Base-by-base conservation (phyloP, 2,329 filamentous ascomycete species). In the Scedosporium dehoogii region DNA sequence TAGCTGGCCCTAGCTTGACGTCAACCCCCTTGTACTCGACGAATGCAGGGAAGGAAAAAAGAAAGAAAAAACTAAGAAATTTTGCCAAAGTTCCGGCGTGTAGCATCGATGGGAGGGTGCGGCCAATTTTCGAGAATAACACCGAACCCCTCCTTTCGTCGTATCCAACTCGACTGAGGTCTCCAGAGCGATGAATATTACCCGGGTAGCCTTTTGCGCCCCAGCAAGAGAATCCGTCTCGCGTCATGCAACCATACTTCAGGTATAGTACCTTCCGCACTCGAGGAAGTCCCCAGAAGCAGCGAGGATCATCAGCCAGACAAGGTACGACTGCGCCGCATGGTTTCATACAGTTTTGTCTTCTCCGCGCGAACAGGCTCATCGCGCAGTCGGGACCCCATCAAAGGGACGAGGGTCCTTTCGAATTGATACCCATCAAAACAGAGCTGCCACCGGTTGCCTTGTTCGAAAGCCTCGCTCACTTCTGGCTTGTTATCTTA, bases 181-280 rank as follows among this genome's bases (percentile, higher is more conserved):
- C 51, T 55, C 23, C 21, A 18, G 23, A 55, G 23, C 23, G 18
- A 55, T 16, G 27, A 58, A 38, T 58, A 33, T 58, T 58, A 58
- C 55, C 55, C 55, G 55, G 55, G 55, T 58, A 58, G 55, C 55
- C 55, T 58, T 58, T 58, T 58, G 55, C 21, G 16, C 27, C 55
- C 27, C 21, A 58, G 55, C 55, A 23, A 38, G 23, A 58, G 27
- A 38, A 58, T 18, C 25, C 51, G 51, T 55, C 51, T 23, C 51
- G 51, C 51, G 16, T 55, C 23, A 55, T 55, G 51, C 51, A 55
- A 27, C 23, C 23, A 29, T 27, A 55, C 51, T n/a, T 55, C 51
- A 55, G 9, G 51, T 55, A 55, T 55, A 55, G 51, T 55, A 16
- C 51, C 51, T 55, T 5, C 44, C 12, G 51, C 51, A 55, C 51